Percentiles rank a stretch among this genome's conserved stretches.
Evolutionary conservation across 208 protist species (phyloP).

Genomic region (Porcisia hertigi): DNA sequence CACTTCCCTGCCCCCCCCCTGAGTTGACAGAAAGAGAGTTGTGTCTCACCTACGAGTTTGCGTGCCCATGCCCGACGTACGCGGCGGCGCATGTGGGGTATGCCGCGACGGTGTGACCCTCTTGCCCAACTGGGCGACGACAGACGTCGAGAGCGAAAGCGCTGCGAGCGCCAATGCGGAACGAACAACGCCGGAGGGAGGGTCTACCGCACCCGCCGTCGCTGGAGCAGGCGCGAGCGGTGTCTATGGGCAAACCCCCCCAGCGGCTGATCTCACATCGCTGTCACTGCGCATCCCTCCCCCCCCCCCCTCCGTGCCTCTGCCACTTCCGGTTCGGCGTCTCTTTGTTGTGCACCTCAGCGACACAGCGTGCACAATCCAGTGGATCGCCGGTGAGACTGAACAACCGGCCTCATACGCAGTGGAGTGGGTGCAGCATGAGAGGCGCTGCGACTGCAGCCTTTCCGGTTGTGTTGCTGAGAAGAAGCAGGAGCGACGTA

Average conservation of each 20-base stretch:
- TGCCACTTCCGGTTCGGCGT: constrained; percentile 9
- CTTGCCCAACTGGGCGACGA: neutral
- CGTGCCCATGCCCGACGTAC: neutral
- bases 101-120: constrained; percentile 13
- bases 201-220: no score
- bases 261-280: constrained; percentile 4
- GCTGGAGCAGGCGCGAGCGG: no score
- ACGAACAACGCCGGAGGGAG: neutral
- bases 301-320: constrained; percentile 1
- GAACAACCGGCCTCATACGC: constrained; percentile 11
- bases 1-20: neutral
- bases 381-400: constrained; percentile 4
- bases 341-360: neutral
- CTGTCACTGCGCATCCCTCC: neutral
- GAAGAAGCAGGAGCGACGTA: neutral
- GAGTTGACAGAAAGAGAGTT: neutral
- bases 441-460: neutral
- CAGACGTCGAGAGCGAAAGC: neutral
- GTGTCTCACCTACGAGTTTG: constrained; percentile 18
- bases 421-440: constrained; percentile 3
- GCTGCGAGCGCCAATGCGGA: neutral
- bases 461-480: neutral
- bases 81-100: constrained; percentile 13
- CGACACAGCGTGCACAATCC: neutral
- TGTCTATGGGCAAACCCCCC: neutral